Conservation (phyloP, 1,284 basidiomycete species). For the Pascua guehoae region DNA sequence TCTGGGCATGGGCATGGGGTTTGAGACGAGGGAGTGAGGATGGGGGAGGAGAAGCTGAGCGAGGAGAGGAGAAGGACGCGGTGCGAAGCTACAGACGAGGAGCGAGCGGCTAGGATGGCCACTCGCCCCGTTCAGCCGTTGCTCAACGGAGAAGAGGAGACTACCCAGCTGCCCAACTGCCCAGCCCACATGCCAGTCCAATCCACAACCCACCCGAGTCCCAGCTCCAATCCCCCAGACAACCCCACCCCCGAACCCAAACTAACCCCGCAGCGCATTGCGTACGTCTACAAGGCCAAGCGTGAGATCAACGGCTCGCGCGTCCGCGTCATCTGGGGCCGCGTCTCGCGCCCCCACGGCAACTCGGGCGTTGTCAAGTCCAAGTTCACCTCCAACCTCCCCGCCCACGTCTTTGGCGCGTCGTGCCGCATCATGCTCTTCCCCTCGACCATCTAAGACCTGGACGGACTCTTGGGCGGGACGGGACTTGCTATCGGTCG, state of each 20-base stretch:
- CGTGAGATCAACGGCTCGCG: slow-evolving; percentile 86
- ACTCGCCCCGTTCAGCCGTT: too few species aligned
- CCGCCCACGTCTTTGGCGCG: slow-evolving; percentile 92
- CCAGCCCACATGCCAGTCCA: too few species aligned
- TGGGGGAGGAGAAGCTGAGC: background rate
- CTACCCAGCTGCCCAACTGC: too few species aligned
- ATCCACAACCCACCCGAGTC: background rate
- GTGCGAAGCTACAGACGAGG: background rate
- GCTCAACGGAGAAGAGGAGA: too few species aligned
- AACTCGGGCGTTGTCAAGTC: slow-evolving; percentile 94
- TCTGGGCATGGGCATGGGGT: too few species aligned
- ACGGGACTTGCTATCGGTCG: background rate
- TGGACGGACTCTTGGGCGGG: background rate
- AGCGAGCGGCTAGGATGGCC: too few species aligned
- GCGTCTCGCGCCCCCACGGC: slow-evolving; percentile 88
- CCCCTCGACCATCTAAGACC: slow-evolving; percentile 50
- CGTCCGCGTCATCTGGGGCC: slow-evolving; percentile 95
- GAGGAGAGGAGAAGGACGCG: background rate
- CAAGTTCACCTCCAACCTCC: slow-evolving; percentile 96
- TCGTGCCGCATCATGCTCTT: slow-evolving; percentile 71
- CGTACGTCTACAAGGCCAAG: slow-evolving; percentile 97
- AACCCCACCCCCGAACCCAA: background rate
- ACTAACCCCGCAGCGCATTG: slow-evolving; percentile 68
- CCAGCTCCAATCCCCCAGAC: background rate
- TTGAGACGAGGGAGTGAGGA: background rate